These are phyloP conservation scores for Fusarium euwallaceae DNA, from an alignment of 2,329 filamentous ascomycete genomes.

Conservation along the genomic window DNA sequence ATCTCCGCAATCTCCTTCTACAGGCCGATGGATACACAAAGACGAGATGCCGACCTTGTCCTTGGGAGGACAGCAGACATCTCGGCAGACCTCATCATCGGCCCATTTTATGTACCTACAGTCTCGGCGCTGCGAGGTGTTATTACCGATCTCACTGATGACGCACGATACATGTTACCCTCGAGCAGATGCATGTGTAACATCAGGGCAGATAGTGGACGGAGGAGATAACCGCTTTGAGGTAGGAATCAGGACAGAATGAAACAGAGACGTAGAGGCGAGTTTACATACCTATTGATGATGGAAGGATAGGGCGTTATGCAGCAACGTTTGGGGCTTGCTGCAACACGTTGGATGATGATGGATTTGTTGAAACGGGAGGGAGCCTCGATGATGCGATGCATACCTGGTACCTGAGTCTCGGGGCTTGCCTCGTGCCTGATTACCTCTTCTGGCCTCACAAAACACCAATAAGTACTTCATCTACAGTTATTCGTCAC, in stretches of 20 bases:
- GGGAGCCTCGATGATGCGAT: conserved; percentile 8
- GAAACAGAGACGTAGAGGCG: neutral
- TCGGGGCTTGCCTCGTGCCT: conserved; percentile 28
- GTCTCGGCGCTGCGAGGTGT: neutral
- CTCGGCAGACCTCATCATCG: conserved; percentile 24
- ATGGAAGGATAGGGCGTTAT: neutral
- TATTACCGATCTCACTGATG: conserved; percentile 4
- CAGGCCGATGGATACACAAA: neutral
- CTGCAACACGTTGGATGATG: neutral
- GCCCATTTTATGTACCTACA: neutral
- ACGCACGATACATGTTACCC: neutral
- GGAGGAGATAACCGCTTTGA: neutral
- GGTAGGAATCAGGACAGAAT: neutral
- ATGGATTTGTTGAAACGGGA: neutral
- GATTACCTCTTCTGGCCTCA: conserved; percentile 23
- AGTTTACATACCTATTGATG: neutral
- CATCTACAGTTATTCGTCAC: conserved; percentile 11
- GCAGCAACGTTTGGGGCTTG: neutral
- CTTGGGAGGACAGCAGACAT: conserved; percentile 2
- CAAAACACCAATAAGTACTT: neutral
- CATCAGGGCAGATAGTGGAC: neutral
- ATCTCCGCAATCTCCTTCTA: neutral
- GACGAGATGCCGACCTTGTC: neutral
- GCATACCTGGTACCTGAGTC: conserved; percentile 15
- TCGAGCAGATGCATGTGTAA: neutral